Evolutionary conservation across 2,329 filamentous ascomycete genomes (phyloP).

Genomic region (Beauveria pseudobassiana): DNA sequence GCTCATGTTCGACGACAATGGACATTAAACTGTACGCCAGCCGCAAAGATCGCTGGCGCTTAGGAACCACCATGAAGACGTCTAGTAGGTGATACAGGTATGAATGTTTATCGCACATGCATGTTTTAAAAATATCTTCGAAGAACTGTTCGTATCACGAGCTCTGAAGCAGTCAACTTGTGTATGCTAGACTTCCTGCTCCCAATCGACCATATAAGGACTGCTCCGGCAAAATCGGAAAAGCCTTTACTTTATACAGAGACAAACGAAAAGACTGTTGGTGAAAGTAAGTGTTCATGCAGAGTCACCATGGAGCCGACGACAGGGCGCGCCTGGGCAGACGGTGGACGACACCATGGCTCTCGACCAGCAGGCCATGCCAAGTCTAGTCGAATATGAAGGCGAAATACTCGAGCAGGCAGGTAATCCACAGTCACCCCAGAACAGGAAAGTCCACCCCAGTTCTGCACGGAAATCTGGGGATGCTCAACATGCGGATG

Average conservation of each 20-base stretch:
- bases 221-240: neutral
- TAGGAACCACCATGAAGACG: neutral
- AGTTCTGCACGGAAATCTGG: neutral
- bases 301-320: neutral
- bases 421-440: neutral
- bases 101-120: neutral
- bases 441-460: neutral
- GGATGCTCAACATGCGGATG: neutral
- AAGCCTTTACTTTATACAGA: no score
- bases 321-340: neutral
- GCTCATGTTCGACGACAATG: neutral
- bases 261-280: no score
- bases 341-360: neutral
- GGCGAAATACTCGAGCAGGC: neutral
- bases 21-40: neutral
- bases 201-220: neutral
- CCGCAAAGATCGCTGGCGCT: neutral
- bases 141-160: neutral
- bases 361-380: neutral
- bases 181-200: neutral
- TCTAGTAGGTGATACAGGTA: neutral
- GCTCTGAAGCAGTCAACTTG: neutral
- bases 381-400: neutral
- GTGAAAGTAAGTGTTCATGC: neutral
- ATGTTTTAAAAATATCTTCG: neutral